These are phyloP conservation scores for Coniella vitis DNA, from an alignment of 2,329 filamentous ascomycete genomes.

Conservation along the genomic window DNA sequence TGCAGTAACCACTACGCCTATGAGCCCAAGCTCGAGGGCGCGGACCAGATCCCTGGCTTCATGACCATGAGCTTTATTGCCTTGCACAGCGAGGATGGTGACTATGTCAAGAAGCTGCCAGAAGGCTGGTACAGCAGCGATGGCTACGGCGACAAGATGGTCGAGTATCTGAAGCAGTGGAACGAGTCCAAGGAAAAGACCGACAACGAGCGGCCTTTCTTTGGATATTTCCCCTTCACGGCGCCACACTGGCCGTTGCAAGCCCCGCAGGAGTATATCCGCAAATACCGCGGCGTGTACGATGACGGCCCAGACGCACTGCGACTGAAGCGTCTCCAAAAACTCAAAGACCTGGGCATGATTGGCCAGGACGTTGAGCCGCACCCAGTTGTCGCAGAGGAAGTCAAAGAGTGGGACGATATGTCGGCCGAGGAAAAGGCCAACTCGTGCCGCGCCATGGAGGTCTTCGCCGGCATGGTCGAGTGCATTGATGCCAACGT, in stretches of 20 bases:
- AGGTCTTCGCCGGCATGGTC: constrained; percentile 58
- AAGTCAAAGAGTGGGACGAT: constrained; percentile 41
- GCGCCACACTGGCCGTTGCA: constrained; percentile 60
- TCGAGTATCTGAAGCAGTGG: constrained; percentile 44
- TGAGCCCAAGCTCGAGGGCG: constrained; percentile 34
- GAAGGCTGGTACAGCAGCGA: constrained; percentile 49
- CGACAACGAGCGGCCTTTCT: constrained; percentile 39
- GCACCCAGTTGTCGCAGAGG: constrained; percentile 42
- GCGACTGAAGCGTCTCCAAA: constrained; percentile 43
- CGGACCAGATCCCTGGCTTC: constrained; percentile 33
- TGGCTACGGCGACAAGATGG: constrained; percentile 44
- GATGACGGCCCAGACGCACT: constrained; percentile 54
- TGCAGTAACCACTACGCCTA: constrained; percentile 51
- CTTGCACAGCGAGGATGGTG: constrained; percentile 31
- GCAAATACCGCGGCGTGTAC: constrained; percentile 53
- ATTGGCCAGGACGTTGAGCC: constrained; percentile 42
- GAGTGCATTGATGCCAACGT: constrained; percentile 55
- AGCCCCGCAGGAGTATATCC: constrained; percentile 46
- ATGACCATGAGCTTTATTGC: constrained; percentile 33
- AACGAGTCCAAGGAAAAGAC: constrained; percentile 24
- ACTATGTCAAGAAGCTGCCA: constrained; percentile 35
- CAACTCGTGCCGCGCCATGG: constrained; percentile 49
- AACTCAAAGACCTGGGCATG: constrained; percentile 51
- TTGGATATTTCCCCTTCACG: constrained; percentile 54
- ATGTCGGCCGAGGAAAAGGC: constrained; percentile 38